Percentiles rank a stretch among this genome's conserved stretches.
Evolutionary conservation across 164 flowering plant species (phyloP).

Genomic region (Cinnamomum micranthum): DNA sequence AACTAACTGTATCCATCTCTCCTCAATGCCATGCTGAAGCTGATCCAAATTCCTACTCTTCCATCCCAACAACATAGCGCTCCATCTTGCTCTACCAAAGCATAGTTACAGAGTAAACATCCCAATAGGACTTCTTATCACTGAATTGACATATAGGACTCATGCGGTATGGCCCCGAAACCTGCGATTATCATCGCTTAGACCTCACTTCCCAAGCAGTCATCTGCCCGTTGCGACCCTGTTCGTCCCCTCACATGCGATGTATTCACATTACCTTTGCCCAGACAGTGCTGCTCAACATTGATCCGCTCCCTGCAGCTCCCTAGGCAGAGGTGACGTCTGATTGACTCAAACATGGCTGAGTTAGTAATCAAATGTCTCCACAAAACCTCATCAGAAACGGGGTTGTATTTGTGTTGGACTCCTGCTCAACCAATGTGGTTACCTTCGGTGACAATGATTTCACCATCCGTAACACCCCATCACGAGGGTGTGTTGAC

Average conservation of each 20-base stretch:
- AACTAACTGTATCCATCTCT: background rate
- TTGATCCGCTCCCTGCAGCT: conserved; percentile 52
- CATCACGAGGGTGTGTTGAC: conserved; percentile 66
- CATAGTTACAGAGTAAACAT: conserved; percentile 54
- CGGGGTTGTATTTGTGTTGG: conserved; percentile 71
- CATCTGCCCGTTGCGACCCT: conserved; percentile 75
- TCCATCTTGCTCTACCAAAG: conserved; percentile 56
- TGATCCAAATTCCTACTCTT: conserved; percentile 50
- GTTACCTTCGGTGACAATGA: conserved; percentile 59
- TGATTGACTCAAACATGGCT: conserved; percentile 78
- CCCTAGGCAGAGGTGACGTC: conserved; percentile 55
- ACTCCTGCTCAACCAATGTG: conserved; percentile 74
- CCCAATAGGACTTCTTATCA: conserved; percentile 42
- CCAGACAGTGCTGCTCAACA: conserved; percentile 71
- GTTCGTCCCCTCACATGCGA: conserved; percentile 71
- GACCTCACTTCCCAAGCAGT: conserved; percentile 72
- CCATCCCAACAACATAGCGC: conserved; percentile 71
- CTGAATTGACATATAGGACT: conserved; percentile 60
- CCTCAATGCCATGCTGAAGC: conserved; percentile 72
- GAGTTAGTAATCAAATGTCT: conserved; percentile 59
- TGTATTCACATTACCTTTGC: conserved; percentile 63
- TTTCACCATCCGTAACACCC: conserved; percentile 57
- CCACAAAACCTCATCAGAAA: conserved; percentile 53
- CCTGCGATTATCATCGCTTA: conserved; percentile 74
- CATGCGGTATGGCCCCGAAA: conserved; percentile 50